Conservation (phyloP, 495 filamentous ascomycete genomes). For the Glarea lozoyensis region DNA sequence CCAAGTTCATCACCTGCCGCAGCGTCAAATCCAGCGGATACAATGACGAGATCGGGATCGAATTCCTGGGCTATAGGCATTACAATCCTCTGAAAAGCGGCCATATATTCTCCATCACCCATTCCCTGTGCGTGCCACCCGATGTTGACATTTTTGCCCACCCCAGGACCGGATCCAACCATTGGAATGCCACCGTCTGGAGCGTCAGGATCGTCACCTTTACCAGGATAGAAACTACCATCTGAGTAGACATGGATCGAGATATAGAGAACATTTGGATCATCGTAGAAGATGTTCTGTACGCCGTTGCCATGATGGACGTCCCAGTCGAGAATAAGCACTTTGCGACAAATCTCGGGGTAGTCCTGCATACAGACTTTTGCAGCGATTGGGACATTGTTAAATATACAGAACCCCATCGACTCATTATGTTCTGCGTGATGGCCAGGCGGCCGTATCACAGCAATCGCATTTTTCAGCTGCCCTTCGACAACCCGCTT, state of each 20-base stretch:
- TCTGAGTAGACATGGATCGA: constrained; percentile 85
- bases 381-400: constrained; percentile 90
- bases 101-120: constrained; percentile 95
- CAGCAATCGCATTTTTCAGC: constrained; percentile 89
- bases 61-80: constrained; percentile 96
- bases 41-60: constrained; percentile 87
- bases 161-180: constrained; percentile 62
- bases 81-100: constrained; percentile 91
- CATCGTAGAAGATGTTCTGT: constrained; percentile 91
- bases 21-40: constrained; percentile 94
- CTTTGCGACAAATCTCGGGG: constrained; percentile 70
- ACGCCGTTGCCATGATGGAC: constrained; percentile 86
- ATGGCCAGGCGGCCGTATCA: constrained; percentile 91
- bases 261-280: constrained; percentile 93
- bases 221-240: constrained; percentile 79
- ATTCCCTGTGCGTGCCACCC: constrained; percentile 88
- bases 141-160: constrained; percentile 91
- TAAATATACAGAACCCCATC: constrained; percentile 94
- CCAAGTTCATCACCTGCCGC: constrained; percentile 88
- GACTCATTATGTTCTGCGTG: constrained; percentile 79
- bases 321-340: constrained; percentile 93
- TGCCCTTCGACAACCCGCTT: constrained; percentile 67
- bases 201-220: constrained; percentile 45
- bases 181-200: constrained; percentile 64
- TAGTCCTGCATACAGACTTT: constrained; percentile 70